Base-by-base conservation (phyloP, 352 stramenopile genomes). In the Pythium phragmiticola region DNA sequence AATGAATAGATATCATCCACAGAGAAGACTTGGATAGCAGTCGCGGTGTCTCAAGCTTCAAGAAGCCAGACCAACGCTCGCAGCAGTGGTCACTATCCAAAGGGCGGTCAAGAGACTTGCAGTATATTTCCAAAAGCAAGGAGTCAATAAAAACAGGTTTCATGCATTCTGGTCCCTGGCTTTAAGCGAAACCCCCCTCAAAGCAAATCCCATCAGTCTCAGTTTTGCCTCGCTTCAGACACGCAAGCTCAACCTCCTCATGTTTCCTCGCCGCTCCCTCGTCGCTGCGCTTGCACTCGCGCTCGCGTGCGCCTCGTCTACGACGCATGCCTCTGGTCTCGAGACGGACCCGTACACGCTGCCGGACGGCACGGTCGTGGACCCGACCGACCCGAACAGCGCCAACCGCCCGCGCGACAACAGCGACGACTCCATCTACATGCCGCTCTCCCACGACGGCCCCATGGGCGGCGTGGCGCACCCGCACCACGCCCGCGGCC, bases 371-470 rank as follows among this genome's bases (percentile, higher is more conserved):
- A 26, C 39, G 12, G 39, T 60, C 39, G 42, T 60, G 19, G 42
- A 52, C 54, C 54, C 54, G n/a, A 39, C 13, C 23, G 28, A 59
- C 19, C 37, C 37, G 17, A 39, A 49, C 12, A 50, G 21, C 41
- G 54, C 30, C 11, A 41, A 26, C 8, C 36, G 37, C 21, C 13
- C 39, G 5, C 19, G 23, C 21, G 17, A 37, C 39, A 12, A 23
- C 39, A 13, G n/a, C n/a, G 17, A 23, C 36, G 26, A 42, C 39
- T 33, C 23, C 14, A 60, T 60, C 54, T 60, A 60, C 54, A 60
- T 26, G 54, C 19, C 54, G 54, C 54, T 60, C 39, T 52, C 54
- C 9, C 23, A 41, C 42, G 12, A 60, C 54, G 54, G 54, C 16
- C 54, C 54, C 54, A 60, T 60, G 54, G 42, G 1, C 23, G 54